Evolutionary conservation across 2,329 filamentous ascomycete genomes (phyloP), one percentile per base, ranked within the genome.

Genomic region (Fusarium mundagurra): DNA sequence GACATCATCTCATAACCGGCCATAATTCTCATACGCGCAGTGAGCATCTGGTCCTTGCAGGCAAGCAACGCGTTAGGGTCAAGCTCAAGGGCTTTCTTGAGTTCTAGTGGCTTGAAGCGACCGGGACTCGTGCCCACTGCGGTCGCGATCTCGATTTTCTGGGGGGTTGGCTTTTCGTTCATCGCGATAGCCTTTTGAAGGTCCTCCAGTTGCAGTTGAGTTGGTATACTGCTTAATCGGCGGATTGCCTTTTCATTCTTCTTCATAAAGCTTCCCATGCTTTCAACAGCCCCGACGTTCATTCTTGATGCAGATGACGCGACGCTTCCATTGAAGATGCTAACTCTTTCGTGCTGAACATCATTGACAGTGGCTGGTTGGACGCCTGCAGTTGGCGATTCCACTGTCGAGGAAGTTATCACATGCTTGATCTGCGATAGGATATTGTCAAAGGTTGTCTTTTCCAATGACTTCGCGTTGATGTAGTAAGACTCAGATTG

Each of bases 401-500:
- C 64, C 5, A 24, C 41, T 0, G 50, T 64, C 0, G 71, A 67
- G 2, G 61, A 60, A 13, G 3, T 44, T 9, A 78, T 72, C 0
- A 66, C 63, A 11, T 63, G 64, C 4, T 74, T 74, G 24, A 78
- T 68, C 18, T 77, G 76, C 0, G 62, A 70, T 2, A 78, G 55
- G 7, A 78, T 55, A 14, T 67, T 69, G 29, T 78, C 76, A 1
- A 77, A 77, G 6, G 73, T 59, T 0, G 72, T 77, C 16, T 68
- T 77, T 43, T 74, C 68, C 13, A 39, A 51, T 1, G 67, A 65
- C 29, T 72, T 76, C 3, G 43, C 45, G 2, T 72, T 69, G 54
- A 73, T 64, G 58, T 69, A 74, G 43, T 73, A 70, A 2, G 67
- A 34, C 20, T 69, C 38, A 11, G 54, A 18, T 41, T 67, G 71